Evolutionary conservation across 352 stramenopile genomes (phyloP).

Genomic region (Phytophthora sp.): DNA sequence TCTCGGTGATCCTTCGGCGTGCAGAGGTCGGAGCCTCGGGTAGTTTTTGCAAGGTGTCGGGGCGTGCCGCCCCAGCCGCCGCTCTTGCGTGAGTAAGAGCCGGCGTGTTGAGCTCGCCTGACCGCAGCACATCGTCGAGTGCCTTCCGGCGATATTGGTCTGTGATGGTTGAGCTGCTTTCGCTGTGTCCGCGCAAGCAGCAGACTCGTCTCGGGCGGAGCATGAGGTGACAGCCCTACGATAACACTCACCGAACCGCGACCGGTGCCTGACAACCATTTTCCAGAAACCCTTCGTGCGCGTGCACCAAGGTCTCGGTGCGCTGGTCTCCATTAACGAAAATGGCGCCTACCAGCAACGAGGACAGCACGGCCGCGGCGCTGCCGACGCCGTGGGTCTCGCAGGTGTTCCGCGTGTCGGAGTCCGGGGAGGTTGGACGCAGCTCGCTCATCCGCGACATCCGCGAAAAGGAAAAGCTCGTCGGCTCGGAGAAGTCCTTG

Average conservation of each 20-base stretch:
- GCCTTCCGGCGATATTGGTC: conserved; percentile 10
- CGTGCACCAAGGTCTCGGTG: conserved; percentile 2
- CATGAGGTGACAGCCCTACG: no score
- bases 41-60: conserved; percentile 18
- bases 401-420: conserved; percentile 28
- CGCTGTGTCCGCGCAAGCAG: not conserved
- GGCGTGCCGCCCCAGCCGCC: conserved; percentile 4
- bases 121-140: conserved; percentile 25
- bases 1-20: conserved; percentile 5
- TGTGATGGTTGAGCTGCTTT: conserved; percentile 1
- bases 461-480: conserved; percentile 24
- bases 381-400: conserved; percentile 22
- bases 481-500: conserved; percentile 8
- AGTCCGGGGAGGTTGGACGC: conserved; percentile 9
- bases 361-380: conserved; percentile 17
- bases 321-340: conserved; percentile 16
- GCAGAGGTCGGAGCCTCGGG: conserved; percentile 23
- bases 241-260: conserved; percentile 23
- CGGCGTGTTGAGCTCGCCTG: conserved; percentile 24
- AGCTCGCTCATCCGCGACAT: conserved; percentile 23
- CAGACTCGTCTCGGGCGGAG: conserved; percentile 20
- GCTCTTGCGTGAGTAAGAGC: conserved; percentile 16
- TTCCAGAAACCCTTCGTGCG: conserved; percentile 14
- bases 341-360: conserved; percentile 18
- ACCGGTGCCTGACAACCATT: conserved; percentile 14